Conservation (phyloP, 495 filamentous ascomycete genomes). For the Aspergillus nanangensis region DNA sequence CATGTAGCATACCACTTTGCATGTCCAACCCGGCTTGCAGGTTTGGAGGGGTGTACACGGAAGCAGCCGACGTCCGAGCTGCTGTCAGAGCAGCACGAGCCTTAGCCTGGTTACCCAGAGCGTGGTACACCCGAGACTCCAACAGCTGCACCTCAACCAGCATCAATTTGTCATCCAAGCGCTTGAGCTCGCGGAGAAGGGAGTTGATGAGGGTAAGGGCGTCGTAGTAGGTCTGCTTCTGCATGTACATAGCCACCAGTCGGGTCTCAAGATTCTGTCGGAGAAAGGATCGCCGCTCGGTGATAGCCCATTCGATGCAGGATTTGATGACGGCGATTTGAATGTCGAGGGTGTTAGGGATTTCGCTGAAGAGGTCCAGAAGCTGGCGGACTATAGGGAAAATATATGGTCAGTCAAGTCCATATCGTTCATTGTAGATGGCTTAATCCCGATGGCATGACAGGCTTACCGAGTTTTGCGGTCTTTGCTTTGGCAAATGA, state of each 20-base stretch:
- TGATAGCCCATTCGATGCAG: constrained; percentile 98
- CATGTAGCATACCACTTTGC: constrained; percentile 98
- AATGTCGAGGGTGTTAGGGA: constrained; percentile 88
- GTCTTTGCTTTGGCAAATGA: constrained; percentile 99
- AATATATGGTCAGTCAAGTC: background rate
- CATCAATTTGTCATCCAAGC: constrained; percentile 96
- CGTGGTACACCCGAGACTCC: constrained; percentile 95
- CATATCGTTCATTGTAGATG: no score
- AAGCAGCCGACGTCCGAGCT: constrained; percentile 89
- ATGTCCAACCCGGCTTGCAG: constrained; percentile 96
- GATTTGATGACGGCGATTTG: constrained; percentile 92
- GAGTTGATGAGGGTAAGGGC: constrained; percentile 94
- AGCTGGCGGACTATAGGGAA: constrained; percentile 83
- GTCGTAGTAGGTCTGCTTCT: constrained; percentile 94
- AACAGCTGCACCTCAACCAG: constrained; percentile 98
- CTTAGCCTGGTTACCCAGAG: constrained; percentile 93
- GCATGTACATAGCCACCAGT: constrained; percentile 89
- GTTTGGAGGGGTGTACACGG: constrained; percentile 93
- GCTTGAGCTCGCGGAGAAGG: constrained; percentile 91
- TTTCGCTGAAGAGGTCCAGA: constrained; percentile 88
- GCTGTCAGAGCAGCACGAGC: constrained; percentile 92
- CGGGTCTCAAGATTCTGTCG: constrained; percentile 97
- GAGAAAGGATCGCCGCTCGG: constrained; percentile 88
- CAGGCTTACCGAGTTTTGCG: constrained; percentile 80
- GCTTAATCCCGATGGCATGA: no score